phyloP scores from a whole-genome alignment of 345 rosid genomes.

The Hibiscus syriacus region DNA sequence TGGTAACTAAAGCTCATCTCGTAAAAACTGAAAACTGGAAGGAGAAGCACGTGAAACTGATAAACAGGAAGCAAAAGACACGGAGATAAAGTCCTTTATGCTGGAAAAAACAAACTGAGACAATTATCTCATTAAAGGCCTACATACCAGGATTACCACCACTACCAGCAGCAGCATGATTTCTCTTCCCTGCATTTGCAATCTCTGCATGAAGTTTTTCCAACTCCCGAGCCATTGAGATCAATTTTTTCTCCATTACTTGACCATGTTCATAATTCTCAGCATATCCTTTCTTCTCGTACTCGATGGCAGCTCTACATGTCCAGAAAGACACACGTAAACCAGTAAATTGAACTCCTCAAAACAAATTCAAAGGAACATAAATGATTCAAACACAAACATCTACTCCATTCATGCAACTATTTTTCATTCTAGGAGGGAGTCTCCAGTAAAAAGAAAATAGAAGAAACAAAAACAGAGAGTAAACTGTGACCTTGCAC shows the following conservation, averaged over 20 bases:
- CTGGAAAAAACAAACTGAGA: not conserved
- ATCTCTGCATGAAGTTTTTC: slow-evolving; percentile 95
- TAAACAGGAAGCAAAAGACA: not conserved
- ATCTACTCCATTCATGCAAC: not conserved
- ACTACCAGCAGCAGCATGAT: slow-evolving; percentile 39
- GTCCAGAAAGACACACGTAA: slow-evolving; percentile 3
- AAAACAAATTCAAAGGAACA: not conserved
- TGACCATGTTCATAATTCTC: slow-evolving; percentile 93
- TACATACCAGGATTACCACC: slow-evolving; percentile 44
- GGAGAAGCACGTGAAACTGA: not conserved
- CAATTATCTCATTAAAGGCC: not conserved
- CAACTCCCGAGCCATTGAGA: slow-evolving; percentile 88
- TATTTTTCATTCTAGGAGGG: not conserved
- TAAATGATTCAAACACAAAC: not conserved
- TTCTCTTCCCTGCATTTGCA: slow-evolving; percentile 79
- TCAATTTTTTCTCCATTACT: slow-evolving; percentile 83
- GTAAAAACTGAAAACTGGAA: not conserved
- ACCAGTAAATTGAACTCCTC: not conserved
- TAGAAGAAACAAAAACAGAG: not conserved
- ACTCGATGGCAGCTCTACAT: slow-evolving; percentile 74
- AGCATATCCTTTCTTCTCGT: slow-evolving; percentile 95
- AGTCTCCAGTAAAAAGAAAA: not conserved
- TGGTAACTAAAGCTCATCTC: not conserved
- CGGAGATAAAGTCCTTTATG: not conserved
- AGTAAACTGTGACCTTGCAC: slow-evolving; percentile 50